Base-by-base conservation (phyloP, 257 asterid genomes). In the Solanum microdontum region DNA sequence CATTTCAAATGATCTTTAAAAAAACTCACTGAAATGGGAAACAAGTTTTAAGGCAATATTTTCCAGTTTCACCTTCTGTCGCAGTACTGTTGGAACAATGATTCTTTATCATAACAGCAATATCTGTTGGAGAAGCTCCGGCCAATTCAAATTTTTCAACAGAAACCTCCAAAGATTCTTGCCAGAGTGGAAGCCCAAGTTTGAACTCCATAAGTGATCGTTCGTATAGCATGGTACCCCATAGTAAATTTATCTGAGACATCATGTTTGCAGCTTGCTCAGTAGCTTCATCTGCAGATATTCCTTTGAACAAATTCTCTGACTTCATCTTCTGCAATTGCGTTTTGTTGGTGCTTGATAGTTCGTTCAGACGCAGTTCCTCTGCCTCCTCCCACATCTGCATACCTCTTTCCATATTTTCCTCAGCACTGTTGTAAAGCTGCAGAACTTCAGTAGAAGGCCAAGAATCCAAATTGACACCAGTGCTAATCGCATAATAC, bases 181-280 rank as follows among this genome's bases (percentile, higher is more conserved):
- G 92, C 99, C 99, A 96, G 58, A 90, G 92, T 6, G 98, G 98
- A 91, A 96, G 92, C 30, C 92, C 93, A 5, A 96, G 88, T 91
- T 96, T 96, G 89, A 91, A 94, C 89, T 96, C 98, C 98, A 96
- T 93, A 37, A 94, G 90, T 3, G 99, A 96, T 88, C 99, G 94
- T 88, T 96, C 98, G 39, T 96, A 96, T 6, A 96, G 92, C 91
- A 96, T 90, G 7, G 98, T 93, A 39, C 99, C 98, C 99, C 99
- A 96, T 69, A 94, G 85, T 30, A 96, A 89, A 87, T 93, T 90
- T 85, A 94, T 94, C 91, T 94, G 98, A 87, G 95, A 92, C 86
- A 92, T 92, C 88, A 93, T 90, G 39, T 88, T 91, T 84, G 92
- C 90, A 89, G 93, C 94, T 89, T 91, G 98, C 64, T 94, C 95